A percentile compares a stretch with the other conserved stretches of the same genome.
Conservation (phyloP, 73 alveolate species). For the Stentor coeruleus region DNA sequence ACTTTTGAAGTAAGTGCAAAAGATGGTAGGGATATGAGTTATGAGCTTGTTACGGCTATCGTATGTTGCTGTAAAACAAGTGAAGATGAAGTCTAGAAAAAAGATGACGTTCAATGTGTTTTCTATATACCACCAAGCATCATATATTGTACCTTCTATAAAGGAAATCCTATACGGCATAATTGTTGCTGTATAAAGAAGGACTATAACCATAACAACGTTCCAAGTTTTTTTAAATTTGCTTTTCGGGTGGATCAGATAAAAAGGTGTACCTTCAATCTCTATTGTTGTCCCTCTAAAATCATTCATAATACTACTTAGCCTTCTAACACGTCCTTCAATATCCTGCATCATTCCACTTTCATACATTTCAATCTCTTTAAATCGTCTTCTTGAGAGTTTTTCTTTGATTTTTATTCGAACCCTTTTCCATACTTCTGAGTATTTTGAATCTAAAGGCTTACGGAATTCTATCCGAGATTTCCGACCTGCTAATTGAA, state of each 20-base stretch:
- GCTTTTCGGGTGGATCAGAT: slow-evolving; percentile 52
- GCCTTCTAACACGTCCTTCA: background rate
- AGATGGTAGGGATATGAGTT: background rate
- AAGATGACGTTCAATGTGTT: slow-evolving; percentile 42
- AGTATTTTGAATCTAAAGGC: background rate
- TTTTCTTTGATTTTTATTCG: slow-evolving; percentile 23
- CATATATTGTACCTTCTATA: background rate
- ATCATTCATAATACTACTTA: background rate
- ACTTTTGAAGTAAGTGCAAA: slow-evolving; percentile 29
- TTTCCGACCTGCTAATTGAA: background rate
- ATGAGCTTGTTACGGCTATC: slow-evolving; percentile 44
- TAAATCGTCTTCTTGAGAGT: background rate
- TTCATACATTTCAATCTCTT: background rate
- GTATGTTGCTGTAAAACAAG: slow-evolving; percentile 51
- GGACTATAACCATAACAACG: slow-evolving; percentile 35
- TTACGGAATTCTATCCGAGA: background rate
- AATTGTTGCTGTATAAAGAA: background rate
- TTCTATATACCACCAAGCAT: slow-evolving; percentile 45
- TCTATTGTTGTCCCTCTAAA: background rate
- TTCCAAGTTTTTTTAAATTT: slow-evolving; percentile 49
- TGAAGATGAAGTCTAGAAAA: slow-evolving; percentile 53
- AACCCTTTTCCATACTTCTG: slow-evolving; percentile 5
- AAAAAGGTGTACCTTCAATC: slow-evolving; percentile 6
- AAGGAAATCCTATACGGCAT: background rate
- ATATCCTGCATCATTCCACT: background rate